Base-by-base conservation (phyloP, 441 rosid species). In the Erodium texanum region DNA sequence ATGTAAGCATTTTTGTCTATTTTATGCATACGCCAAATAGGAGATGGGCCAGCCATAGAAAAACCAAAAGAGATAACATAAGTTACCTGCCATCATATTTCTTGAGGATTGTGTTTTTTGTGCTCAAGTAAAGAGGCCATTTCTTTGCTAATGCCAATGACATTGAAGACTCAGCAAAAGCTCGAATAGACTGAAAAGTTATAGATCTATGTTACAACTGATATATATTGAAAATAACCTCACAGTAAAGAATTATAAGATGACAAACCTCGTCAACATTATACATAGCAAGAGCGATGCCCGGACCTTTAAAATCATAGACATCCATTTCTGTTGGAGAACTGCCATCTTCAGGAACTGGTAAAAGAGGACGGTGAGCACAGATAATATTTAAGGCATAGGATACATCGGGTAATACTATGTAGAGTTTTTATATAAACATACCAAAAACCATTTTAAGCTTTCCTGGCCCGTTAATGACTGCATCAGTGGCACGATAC, bases 121-220 rank as follows among this genome's bases (percentile, higher is more conserved):
- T 87, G 85, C 97, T 93, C 80, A 93, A 78, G 81, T 93, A 93
- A 50, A 93, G 82, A 63, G 98, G 98, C 97, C 93, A 90, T 76
- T 87, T 93, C 83, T 93, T 90, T 10, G 86, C 76, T 73, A 83
- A 80, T 48, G 97, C 95, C 78, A 86, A 71, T 1, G 88, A 71
- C 97, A 93, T 87, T 52, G 98, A 93, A 66, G 98, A 85, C 82
- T 93, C 92, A 23, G 95, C 98, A 82, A 93, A 93, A 74, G 81
- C 90, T 78, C 81, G 85, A 80, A 93, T 83, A 48, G 97, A 93
- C 97, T 93, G 80, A 65, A 15, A 68, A 73, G 75, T 67, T 24
- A 67, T 23, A 70, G 58, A 58, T 61, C 23, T 52, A 45, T 52
- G 50, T 52, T 18, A 52, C 18, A 18, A 16, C 22, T 18, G 20